A percentile compares a stretch with the other conserved stretches of the same genome.
Evolutionary conservation across 192 early-diverging fungal genomes (phyloP).

Genomic region (Entomortierella parvispora): DNA sequence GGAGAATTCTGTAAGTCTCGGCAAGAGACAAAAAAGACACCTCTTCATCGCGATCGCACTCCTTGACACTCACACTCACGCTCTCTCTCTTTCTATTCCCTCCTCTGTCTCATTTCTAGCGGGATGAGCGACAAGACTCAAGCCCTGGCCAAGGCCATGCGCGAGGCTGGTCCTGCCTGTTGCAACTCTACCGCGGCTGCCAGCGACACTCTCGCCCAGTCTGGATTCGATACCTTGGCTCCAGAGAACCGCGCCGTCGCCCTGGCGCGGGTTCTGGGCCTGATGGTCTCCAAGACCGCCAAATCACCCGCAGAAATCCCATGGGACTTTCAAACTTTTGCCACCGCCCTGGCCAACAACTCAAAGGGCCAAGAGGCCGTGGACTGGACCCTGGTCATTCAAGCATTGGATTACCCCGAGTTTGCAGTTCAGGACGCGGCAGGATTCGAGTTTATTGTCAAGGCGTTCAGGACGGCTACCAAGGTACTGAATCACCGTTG

Average conservation of each 20-base stretch:
- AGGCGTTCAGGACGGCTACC: slow-evolving; percentile 63
- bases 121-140: slow-evolving; percentile 44
- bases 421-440: slow-evolving; percentile 64
- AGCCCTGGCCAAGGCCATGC: slow-evolving; percentile 55
- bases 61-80: slow-evolving; percentile 2
- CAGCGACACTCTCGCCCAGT: slow-evolving; percentile 53
- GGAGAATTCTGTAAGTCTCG: too few relatives aligned
- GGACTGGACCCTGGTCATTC: slow-evolving; percentile 73
- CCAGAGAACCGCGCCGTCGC: slow-evolving; percentile 48
- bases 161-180: slow-evolving; percentile 64
- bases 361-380: too few relatives aligned
- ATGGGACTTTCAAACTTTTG: slow-evolving; percentile 76
- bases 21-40: too few relatives aligned
- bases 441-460: slow-evolving; percentile 72
- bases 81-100: slow-evolving; percentile 1
- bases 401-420: slow-evolving; percentile 72
- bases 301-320: slow-evolving; percentile 52
- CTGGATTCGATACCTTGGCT: slow-evolving; percentile 29
- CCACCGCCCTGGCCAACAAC: slow-evolving; percentile 60
- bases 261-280: slow-evolving; percentile 69
- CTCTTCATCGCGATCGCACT: background rate
- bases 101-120: slow-evolving; percentile 16
- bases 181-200: slow-evolving; percentile 54
- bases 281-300: slow-evolving; percentile 65
- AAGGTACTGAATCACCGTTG: slow-evolving; percentile 56